Evolutionary conservation across 495 filamentous ascomycete genomes (phyloP).

Genomic region (Penicillium coprophilum): DNA sequence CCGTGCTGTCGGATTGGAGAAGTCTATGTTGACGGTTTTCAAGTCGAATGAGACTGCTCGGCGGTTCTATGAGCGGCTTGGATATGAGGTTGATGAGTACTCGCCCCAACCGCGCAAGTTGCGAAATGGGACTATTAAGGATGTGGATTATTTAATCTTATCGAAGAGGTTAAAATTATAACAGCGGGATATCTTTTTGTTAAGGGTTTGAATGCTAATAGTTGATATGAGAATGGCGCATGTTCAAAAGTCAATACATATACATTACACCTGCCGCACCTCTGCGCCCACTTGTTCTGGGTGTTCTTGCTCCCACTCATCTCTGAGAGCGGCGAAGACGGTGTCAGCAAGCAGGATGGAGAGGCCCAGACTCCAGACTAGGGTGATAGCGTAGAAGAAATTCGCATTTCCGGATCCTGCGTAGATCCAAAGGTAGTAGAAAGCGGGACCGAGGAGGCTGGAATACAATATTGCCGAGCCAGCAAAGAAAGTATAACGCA

Average conservation of each 20-base stretch:
- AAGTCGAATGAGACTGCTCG: constrained; percentile 59
- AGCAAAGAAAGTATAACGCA: constrained; percentile 90
- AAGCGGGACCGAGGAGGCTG: constrained; percentile 85
- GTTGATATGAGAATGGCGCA: not conserved
- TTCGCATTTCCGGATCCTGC: constrained; percentile 97
- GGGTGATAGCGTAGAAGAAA: constrained; percentile 98
- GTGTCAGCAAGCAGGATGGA: constrained; percentile 79
- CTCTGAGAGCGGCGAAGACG: constrained; percentile 81
- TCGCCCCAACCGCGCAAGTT: constrained; percentile 62
- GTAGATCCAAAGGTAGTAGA: constrained; percentile 98
- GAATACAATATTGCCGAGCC: constrained; percentile 80
- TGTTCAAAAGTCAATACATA: constrained; percentile 17
- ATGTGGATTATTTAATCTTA: constrained; percentile 69
- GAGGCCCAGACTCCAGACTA: constrained; percentile 91
- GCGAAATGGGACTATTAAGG: constrained; percentile 62
- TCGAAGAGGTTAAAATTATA: constrained; percentile 53
- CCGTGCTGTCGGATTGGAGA: constrained; percentile 51
- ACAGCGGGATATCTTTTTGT: constrained; percentile 1
- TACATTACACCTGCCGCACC: constrained; percentile 72
- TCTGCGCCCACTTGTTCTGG: constrained; percentile 87
- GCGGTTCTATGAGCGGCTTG: constrained; percentile 65
- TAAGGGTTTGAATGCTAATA: constrained; percentile 6
- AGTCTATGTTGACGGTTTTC: constrained; percentile 87
- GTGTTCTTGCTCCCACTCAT: constrained; percentile 92
- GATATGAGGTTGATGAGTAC: constrained; percentile 66